Evolutionary conservation across 352 stramenopile genomes (phyloP), one percentile per base, ranked within the genome.

Genomic region (Globisporangium paroecandrum): DNA sequence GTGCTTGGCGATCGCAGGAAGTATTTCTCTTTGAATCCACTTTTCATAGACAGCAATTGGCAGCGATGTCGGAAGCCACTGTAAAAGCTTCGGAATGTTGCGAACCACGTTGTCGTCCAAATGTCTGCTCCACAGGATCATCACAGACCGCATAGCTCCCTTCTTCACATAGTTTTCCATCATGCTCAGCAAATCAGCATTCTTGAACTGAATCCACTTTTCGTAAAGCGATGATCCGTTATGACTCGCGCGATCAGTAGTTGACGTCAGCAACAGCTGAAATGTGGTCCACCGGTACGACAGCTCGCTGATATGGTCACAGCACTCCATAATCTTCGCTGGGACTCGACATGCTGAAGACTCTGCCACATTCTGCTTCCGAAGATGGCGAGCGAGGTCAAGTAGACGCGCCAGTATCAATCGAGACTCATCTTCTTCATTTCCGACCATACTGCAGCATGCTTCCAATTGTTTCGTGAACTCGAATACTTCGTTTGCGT

Each of bases 261-360:
- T 65, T 22, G 60, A 78, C 13, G 53, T 79, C 10, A 77, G 58
- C 3, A 93, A 65, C 38, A 91, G 68, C 64, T 87, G 81, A 58
- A 93, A 93, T 13, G 84, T 90, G 15, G 82, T 89, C 82, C 84
- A 93, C 34, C 77, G 77, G 64, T 89, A 88, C 18, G 77, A 87
- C 18, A 77, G 18, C 0, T 67, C 56, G 22, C 64, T 77, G 47
- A 83, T 77, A 29, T 74, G 69, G 22, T 76, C 62, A 46, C 78
- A 76, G 59, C 70, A 83, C 25, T 68, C 58, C 53, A 56, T 70
- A 7, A 71, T 29, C 1, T 34, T 53, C 5, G 7, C 10, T 8
- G 41, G 29, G 1, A 49, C 24, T 32, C 36, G 53, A n/a, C 25
- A n/a, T 34, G 36, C 22, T 29, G 56, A 36, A 20, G n/a, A 20